Base-by-base conservation (phyloP, 2,329 filamentous ascomycete species). In the Trichoderma atroviride region DNA sequence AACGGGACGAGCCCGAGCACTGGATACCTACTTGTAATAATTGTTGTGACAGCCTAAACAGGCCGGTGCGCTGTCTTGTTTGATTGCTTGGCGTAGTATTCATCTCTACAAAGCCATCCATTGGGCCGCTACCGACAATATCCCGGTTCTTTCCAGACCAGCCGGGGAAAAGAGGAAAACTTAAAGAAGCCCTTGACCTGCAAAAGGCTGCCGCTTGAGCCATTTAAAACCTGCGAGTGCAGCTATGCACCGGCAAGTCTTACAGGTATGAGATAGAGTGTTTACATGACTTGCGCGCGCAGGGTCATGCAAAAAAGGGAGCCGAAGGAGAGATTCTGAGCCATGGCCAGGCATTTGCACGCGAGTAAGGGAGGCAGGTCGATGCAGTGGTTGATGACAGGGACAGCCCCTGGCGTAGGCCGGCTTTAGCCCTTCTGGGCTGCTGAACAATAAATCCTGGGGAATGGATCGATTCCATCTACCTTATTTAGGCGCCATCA, bases 381-480 rank as follows among this genome's bases (percentile, higher is more conserved):
- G 40, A n/a, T 43, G 19, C 40, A 43, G 40, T 43, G 47, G 37
- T 27, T 35, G 47, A 52, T 55, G 65, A 62, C 40, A 56, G 61
- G 68, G 61, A 65, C 68, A 55, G 68, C 68, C 68, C 68, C 68
- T 69, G 68, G 62, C 68, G 65, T 60, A 56, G 68, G 68, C 56
- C 33, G 55, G 33, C 52, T 35, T 37, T 65, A 40, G 55, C 60
- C 60, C 47, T 29, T 31, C 29, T 19, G 58, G 37, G 63, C 27
- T 37, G 53, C 61, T 55, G n/a, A 40, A 24, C 24, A 35, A 52
- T 58, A 59, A 69, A 69, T 69, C 60, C 68, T 69, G 68, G 66
- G 66, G 66, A 68, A 69, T 69, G 66, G 66, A 62, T 68, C 57
- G 37, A 31, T 55, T 50, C 50, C 40, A 40, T n/a, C 40, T 64